Percentiles rank a stretch among this genome's conserved stretches.
Conservation (phyloP, 371 early-diverging fungal genomes). For the Mucor lusitanicus region DNA sequence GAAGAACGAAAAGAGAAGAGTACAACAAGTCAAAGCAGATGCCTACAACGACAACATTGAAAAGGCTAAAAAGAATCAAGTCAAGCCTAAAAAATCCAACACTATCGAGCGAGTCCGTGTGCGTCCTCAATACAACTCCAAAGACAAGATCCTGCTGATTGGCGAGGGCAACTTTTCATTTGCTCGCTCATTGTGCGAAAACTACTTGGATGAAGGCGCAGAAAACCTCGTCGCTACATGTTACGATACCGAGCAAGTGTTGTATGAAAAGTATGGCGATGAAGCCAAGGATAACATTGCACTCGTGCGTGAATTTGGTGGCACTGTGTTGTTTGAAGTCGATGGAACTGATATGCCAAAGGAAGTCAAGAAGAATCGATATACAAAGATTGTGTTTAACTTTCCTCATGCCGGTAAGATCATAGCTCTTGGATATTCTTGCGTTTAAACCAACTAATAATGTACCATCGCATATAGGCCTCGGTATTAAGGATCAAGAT, state of each 20-base stretch:
- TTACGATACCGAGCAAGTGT: constrained; percentile 69
- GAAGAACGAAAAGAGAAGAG: constrained; percentile 14
- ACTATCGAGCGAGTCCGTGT: neutral
- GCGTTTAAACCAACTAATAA: too few species aligned
- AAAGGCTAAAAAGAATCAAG: constrained; percentile 22
- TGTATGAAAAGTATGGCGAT: constrained; percentile 78
- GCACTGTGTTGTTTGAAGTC: constrained; percentile 72
- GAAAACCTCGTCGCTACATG: constrained; percentile 74
- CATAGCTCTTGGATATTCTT: neutral
- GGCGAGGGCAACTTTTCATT: constrained; percentile 93
- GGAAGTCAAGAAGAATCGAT: constrained; percentile 58
- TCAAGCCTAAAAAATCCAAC: constrained; percentile 10
- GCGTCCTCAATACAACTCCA: constrained; percentile 35
- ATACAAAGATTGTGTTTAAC: constrained; percentile 89
- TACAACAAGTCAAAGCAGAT: constrained; percentile 12
- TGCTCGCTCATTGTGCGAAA: constrained; percentile 65
- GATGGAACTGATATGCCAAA: constrained; percentile 80
- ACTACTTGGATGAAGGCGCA: constrained; percentile 50
- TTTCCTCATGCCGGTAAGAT: constrained; percentile 89
- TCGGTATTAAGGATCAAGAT: constrained; percentile 92
- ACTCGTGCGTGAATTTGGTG: constrained; percentile 60
- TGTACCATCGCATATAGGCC: constrained; percentile 41
- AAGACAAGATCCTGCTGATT: constrained; percentile 63
- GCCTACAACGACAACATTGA: constrained; percentile 13
- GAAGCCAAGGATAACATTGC: constrained; percentile 67